A percentile compares a stretch with the other conserved stretches of the same genome.
phyloP scores from a whole-genome alignment of 805 yeast species.

The Vanderwaltozyma verrucispora region DNA sequence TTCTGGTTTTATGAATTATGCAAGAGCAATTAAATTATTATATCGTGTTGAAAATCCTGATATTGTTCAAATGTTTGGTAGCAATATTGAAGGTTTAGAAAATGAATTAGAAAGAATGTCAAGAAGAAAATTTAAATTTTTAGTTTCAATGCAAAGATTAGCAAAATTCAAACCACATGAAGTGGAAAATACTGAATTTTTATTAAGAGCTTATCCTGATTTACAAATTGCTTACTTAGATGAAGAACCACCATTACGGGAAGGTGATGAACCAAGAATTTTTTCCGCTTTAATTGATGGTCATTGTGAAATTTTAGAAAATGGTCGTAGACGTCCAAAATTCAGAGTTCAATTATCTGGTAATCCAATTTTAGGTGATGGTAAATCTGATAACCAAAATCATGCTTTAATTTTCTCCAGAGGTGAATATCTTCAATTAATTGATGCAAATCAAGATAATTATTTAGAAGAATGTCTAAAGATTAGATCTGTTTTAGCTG shows the following conservation, averaged over 20 bases:
- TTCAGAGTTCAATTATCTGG: conserved; percentile 72
- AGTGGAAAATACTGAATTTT: conserved; percentile 67
- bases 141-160: conserved; percentile 81
- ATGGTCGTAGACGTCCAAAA: conserved; percentile 65
- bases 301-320: conserved; percentile 58
- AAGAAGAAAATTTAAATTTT: conserved; percentile 66
- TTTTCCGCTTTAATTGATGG: conserved; percentile 75
- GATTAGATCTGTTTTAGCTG: conserved; percentile 77
- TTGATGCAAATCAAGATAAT: conserved; percentile 95
- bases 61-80: conserved; percentile 95
- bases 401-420: conserved; percentile 76
- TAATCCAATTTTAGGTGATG: conserved; percentile 83
- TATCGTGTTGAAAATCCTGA: conserved; percentile 94
- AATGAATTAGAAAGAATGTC: conserved; percentile 88
- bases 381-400: conserved; percentile 92
- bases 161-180: conserved; percentile 63
- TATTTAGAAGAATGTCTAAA: conserved; percentile 89
- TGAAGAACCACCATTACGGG: conserved; percentile 71
- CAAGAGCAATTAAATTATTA: conserved; percentile 86
- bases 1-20: conserved; percentile 96
- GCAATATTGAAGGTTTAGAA: conserved; percentile 92
- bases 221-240: conserved; percentile 87
- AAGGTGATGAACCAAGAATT: conserved; percentile 59
- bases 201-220: conserved; percentile 76
- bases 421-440: conserved; percentile 89